A percentile compares a stretch with the other conserved stretches of the same genome.
These are phyloP conservation scores for Cystobasidium pallidum DNA, from an alignment of 1,284 basidiomycete genomes.

Conservation along the genomic window DNA sequence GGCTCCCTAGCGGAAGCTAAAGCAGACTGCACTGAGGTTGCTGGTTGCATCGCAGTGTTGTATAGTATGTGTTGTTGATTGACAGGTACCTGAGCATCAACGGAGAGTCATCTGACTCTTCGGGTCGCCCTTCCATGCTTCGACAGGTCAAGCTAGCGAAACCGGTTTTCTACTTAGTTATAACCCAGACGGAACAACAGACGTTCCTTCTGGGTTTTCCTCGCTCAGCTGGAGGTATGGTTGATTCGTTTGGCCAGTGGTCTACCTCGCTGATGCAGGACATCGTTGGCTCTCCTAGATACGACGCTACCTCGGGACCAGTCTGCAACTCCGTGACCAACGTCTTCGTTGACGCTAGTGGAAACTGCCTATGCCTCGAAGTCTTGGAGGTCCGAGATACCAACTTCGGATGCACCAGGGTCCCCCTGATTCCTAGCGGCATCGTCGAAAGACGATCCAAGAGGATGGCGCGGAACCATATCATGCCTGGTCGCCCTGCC, in stretches of 20 bases:
- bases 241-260: too few relatives aligned
- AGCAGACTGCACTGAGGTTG: neutral
- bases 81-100: too few relatives aligned
- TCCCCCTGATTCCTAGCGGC: neutral
- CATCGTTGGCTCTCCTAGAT: neutral
- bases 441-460: neutral
- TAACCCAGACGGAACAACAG: neutral
- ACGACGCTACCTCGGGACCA: neutral
- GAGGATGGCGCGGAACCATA: conserved; percentile 2
- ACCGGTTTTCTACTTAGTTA: neutral
- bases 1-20: neutral
- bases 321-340: conserved; percentile 2
- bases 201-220: neutral
- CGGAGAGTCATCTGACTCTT: too few relatives aligned
- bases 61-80: neutral
- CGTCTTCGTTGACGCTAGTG: neutral
- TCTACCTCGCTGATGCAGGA: too few relatives aligned
- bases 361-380: neutral
- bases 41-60: neutral
- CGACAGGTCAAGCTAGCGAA: too few relatives aligned
- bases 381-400: neutral
- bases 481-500: conserved; percentile 12
- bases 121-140: too few relatives aligned
- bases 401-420: neutral
- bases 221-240: conserved; percentile 1